Conservation (phyloP, 2,329 filamentous ascomycete genomes). For the Epichloe brachyelytri region DNA sequence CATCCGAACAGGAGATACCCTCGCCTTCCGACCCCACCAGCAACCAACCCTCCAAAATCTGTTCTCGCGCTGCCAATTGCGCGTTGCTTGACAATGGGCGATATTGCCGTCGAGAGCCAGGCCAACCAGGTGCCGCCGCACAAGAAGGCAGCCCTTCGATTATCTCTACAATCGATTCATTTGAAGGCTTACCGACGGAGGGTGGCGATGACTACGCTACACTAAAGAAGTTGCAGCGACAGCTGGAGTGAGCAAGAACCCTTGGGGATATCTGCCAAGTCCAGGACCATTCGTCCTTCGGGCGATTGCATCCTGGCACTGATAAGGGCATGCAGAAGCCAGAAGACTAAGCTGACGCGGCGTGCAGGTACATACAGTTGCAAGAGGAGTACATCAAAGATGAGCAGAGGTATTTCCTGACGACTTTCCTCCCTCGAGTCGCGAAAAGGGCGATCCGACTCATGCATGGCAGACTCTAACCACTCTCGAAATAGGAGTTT, state of each 20-base stretch:
- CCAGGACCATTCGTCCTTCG: not conserved
- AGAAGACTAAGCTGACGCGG: constrained; percentile 14
- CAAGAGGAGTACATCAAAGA: constrained; percentile 99
- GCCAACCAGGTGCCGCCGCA: constrained; percentile 60
- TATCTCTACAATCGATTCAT: constrained; percentile 80
- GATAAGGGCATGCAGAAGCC: not conserved
- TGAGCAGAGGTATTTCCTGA: constrained; percentile 64
- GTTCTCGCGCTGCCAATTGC: not conserved
- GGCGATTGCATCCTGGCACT: not conserved
- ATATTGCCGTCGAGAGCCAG: constrained; percentile 74
- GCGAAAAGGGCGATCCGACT: too few relatives aligned
- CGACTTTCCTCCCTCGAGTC: not conserved
- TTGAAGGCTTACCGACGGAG: constrained; percentile 72
- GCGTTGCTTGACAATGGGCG: constrained; percentile 53
- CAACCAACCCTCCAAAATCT: not conserved
- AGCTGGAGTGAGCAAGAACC: constrained; percentile 61
- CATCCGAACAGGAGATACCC: not conserved
- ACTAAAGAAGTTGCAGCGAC: constrained; percentile 90
- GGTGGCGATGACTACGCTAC: constrained; percentile 87
- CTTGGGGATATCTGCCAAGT: not conserved
- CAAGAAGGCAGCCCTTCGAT: constrained; percentile 67
- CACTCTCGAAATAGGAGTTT: constrained; percentile 50
- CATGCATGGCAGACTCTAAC: not conserved
- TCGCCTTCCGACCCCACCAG: not conserved
- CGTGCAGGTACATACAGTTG: constrained; percentile 71